Evolutionary conservation across 139 green algal genomes (phyloP).

Genomic region (Axilococcus clingmanii): DNA sequence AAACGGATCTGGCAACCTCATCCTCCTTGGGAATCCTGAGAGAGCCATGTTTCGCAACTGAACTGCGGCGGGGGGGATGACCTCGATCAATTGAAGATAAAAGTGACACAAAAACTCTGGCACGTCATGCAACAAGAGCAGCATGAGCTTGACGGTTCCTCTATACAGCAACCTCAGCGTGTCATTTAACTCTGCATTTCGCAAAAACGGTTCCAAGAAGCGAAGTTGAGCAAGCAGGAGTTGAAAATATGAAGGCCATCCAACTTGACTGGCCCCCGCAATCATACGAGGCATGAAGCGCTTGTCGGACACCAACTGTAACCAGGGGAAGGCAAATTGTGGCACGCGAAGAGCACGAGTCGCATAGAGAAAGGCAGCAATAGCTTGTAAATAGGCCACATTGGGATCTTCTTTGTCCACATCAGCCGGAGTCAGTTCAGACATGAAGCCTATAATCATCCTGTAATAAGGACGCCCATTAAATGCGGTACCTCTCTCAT

Average conservation of each 20-base stretch:
- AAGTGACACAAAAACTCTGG: slow-evolving; percentile 98
- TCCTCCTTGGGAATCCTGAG: slow-evolving; percentile 91
- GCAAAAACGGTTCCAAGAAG: slow-evolving; percentile 96
- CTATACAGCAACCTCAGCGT: slow-evolving; percentile 85
- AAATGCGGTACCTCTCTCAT: slow-evolving; percentile 50
- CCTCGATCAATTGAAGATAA: slow-evolving; percentile 89
- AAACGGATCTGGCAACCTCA: slow-evolving; percentile 97
- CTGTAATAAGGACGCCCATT: slow-evolving; percentile 91
- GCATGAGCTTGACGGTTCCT: slow-evolving; percentile 88
- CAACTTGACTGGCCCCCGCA: slow-evolving; percentile 38
- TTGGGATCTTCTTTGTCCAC: slow-evolving; percentile 43
- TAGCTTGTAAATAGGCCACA: slow-evolving; percentile 21
- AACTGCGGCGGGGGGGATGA: slow-evolving; percentile 85
- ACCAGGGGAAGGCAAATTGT: slow-evolving; percentile 91
- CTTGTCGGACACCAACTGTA: slow-evolving; percentile 86
- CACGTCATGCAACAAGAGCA: slow-evolving; percentile 99
- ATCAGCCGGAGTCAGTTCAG: slow-evolving; percentile 59
- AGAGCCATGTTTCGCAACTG: slow-evolving; percentile 96
- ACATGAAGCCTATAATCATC: slow-evolving; percentile 73
- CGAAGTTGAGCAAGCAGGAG: slow-evolving; percentile 57
- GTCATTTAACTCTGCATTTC: slow-evolving; percentile 73
- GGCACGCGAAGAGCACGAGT: slow-evolving; percentile 77
- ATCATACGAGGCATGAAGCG: slow-evolving; percentile 91
- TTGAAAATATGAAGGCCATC: slow-evolving; percentile 59
- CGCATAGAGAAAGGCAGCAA: slow-evolving; percentile 25